Base-by-base conservation (phyloP, 257 asterid species). In the Euphrasia confusa region DNA sequence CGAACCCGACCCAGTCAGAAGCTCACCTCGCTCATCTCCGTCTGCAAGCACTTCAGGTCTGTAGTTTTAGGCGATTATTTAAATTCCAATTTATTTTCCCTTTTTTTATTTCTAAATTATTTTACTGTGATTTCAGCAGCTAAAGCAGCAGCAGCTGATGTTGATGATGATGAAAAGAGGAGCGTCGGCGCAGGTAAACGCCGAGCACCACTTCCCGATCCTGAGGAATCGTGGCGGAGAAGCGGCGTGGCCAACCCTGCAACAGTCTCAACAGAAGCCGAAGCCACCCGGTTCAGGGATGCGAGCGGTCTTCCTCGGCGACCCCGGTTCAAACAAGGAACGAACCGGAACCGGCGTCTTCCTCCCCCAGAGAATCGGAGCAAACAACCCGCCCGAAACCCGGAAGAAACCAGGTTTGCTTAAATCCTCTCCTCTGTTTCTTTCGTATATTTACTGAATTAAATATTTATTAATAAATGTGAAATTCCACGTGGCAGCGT, bases 281-380 rank as follows among this genome's bases (percentile, higher is more conserved):
- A 85, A 72, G 30, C 64, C 55, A 8, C 63, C 79, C 33, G 78
- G 87, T 17, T 72, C 87, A 7, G 85, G 89, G 24, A 78, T 78
- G 93, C 71, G 85, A 24, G 80, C 88, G 28, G 82, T 82, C 26
- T 91, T 80, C 17, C 80, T 79, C 2, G 94, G 95, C 3, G 87
- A 83, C 15, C 69, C 72, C 62, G 84, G 58, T 0, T 55, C 72
- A 1, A 86, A 72, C 18, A 86, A 75, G 39, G 92, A 83, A 62
- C 75, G 95, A 30, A 75, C 88, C 30, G 98, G 98, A 3, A 91
- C 98, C 8, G 98, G 96, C 0, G 98, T 91, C 44, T 91, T 91
- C 63, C 61, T 91, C 64, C 98, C 98, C 8, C 65, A 94, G 61
- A 71, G 79, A 66, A 7, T 58, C 5, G 83, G 75, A 7, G 3